Percentiles rank a stretch among this genome's conserved stretches.
Evolutionary conservation across 768 basidiomycete species (phyloP).

Genomic region (Lyophyllum semitale): DNA sequence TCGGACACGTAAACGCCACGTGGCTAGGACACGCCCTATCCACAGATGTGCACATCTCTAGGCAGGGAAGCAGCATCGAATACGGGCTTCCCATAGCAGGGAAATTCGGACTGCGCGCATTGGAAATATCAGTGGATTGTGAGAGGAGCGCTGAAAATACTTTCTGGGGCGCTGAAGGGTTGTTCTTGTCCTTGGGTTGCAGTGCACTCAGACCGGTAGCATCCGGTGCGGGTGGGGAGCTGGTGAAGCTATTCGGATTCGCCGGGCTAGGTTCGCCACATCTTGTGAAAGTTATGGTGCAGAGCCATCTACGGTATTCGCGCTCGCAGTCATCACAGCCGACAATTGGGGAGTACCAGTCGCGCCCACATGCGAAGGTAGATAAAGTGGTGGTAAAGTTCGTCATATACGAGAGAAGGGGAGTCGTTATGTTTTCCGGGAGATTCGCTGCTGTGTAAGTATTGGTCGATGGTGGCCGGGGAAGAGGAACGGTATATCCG

Average conservation of each 20-base stretch:
- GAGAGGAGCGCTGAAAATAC: slow-evolving; percentile 53
- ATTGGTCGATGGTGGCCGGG: slow-evolving; percentile 43
- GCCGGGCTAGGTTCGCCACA: slow-evolving; percentile 58
- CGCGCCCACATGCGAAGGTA: slow-evolving; percentile 78
- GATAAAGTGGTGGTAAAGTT: slow-evolving; percentile 77
- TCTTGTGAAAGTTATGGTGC: slow-evolving; percentile 70
- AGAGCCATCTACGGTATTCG: slow-evolving; percentile 79
- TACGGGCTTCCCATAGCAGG: slow-evolving; percentile 50
- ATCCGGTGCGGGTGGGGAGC: slow-evolving; percentile 29
- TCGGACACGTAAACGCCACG: slow-evolving; percentile 71
- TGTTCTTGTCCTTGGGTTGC: slow-evolving; percentile 19
- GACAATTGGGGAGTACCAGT: slow-evolving; percentile 76
- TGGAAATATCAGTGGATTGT: slow-evolving; percentile 37
- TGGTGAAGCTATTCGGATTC: slow-evolving; percentile 34
- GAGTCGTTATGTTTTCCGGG: slow-evolving; percentile 45
- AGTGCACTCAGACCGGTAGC: slow-evolving; percentile 32
- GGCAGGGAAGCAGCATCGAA: slow-evolving; percentile 71
- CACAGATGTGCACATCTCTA: slow-evolving; percentile 73
- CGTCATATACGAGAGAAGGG: slow-evolving; percentile 58
- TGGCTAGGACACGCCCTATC: slow-evolving; percentile 80
- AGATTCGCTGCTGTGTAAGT: slow-evolving; percentile 55
- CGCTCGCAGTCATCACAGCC: slow-evolving; percentile 75
- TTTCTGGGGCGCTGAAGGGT: slow-evolving; percentile 21
- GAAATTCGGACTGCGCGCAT: slow-evolving; percentile 47
- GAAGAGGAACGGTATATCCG: slow-evolving; percentile 71